A percentile compares a stretch with the other conserved stretches of the same genome.
phyloP scores from a whole-genome alignment of 257 asterid genomes.

The Perilla frutescens region DNA sequence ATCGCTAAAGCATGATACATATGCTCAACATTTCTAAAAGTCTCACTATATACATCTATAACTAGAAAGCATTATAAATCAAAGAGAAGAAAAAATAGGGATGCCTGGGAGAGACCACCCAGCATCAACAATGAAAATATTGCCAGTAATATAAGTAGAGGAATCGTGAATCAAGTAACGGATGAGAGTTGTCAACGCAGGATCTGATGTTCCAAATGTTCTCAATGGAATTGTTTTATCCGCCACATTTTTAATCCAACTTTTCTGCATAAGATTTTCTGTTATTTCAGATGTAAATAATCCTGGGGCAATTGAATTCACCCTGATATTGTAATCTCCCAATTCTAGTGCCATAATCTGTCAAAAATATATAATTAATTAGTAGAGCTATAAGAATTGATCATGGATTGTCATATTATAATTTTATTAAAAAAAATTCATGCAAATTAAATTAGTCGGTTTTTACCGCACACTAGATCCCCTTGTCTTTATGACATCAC shows the following conservation, averaged over 20 bases:
- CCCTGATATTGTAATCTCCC: slow-evolving; percentile 40
- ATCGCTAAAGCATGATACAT: too few relatives aligned
- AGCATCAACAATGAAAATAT: slow-evolving; percentile 35
- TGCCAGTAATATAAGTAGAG: slow-evolving; percentile 36
- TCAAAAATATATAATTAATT: too few relatives aligned
- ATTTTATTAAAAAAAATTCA: too few relatives aligned
- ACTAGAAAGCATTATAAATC: background rate
- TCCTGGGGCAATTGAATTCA: slow-evolving; percentile 49
- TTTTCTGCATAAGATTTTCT: slow-evolving; percentile 32
- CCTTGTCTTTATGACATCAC: too few relatives aligned
- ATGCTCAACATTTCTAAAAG: too few relatives aligned
- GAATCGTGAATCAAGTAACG: slow-evolving; percentile 37
- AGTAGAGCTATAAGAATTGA: too few relatives aligned
- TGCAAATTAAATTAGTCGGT: too few relatives aligned
- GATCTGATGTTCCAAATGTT: slow-evolving; percentile 41
- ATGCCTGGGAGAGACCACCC: slow-evolving; percentile 22
- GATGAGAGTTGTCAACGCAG: slow-evolving; percentile 35
- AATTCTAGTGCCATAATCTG: slow-evolving; percentile 27
- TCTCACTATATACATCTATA: too few relatives aligned
- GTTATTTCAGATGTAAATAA: slow-evolving; percentile 53
- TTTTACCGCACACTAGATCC: too few relatives aligned
- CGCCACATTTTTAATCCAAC: slow-evolving; percentile 38
- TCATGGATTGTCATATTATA: too few relatives aligned
- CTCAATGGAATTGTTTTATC: slow-evolving; percentile 32
- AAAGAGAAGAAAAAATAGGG: slow-evolving; percentile 42